Base-by-base conservation (phyloP, 352 stramenopile species). In the Plasmopara muralis region DNA sequence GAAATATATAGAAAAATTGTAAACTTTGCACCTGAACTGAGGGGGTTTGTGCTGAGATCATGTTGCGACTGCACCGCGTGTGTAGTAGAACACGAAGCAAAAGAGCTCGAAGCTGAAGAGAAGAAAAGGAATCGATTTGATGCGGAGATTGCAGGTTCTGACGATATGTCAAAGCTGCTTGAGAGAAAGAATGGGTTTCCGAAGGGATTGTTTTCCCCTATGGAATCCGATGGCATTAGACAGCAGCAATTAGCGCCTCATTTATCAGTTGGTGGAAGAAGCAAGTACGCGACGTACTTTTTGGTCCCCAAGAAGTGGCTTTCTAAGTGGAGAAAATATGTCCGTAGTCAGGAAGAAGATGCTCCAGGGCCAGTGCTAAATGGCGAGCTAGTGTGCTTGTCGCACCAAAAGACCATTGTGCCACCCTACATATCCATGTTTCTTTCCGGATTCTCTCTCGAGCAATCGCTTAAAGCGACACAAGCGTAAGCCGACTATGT, bases 241-340 rank as follows among this genome's bases (percentile, higher is more conserved):
- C 51, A 62, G 20, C 61, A 69, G 57, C 59, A 72, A 29, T 18
- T 72, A 35, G 64, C 64, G 2, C 55, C 77, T 40, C 77, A 85
- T 57, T 58, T 89, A 28, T 83, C 77, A 4, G 38, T 89, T 12
- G 70, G 72, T 37, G 59, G 60, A 20, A 53, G 59, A 9, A 76
- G 73, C 50, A 83, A 83, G 35, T 77, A 63, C 42, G 64, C 64
- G 12, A 72, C 73, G 29, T 89, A 85, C 54, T 89, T 88, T 30
- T 55, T 90, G n/a, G 84, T 94, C 38, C 84, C 83, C 2, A 89
- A 87, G 53, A 90, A 89, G 39, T 94, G 84, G 84, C 62, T 91
- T 15, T 77, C 75, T 41, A 78, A 77, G 47, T 94, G 84, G 84
- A 68, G 84, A 29, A 74, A 81, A 50, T 93, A 79, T 41, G 80